Conservation (phyloP, 1,139 yeast genomes). For the Suhomyces atakaporum region DNA sequence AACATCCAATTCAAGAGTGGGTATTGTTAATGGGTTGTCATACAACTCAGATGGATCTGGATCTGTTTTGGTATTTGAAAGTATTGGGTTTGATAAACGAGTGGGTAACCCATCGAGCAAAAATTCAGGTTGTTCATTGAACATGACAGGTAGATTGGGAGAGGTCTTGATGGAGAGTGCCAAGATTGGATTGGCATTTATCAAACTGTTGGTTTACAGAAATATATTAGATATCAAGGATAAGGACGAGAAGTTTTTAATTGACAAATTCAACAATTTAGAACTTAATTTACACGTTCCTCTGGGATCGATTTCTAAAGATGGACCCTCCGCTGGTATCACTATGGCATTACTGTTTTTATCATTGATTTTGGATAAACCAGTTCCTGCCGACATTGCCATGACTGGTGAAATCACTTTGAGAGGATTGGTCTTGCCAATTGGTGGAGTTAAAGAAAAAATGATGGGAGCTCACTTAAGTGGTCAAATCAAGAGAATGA, state of each 20-base stretch:
- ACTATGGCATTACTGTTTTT: slow-evolving; percentile 83
- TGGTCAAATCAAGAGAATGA: slow-evolving; percentile 59
- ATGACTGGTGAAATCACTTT: slow-evolving; percentile 95
- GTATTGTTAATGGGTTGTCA: slow-evolving; percentile 89
- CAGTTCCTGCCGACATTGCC: slow-evolving; percentile 71
- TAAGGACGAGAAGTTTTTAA: slow-evolving; percentile 28
- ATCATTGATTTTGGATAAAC: slow-evolving; percentile 66
- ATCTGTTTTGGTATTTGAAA: slow-evolving; percentile 77
- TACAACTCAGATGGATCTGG: slow-evolving; percentile 90
- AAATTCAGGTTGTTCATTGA: slow-evolving; percentile 49
- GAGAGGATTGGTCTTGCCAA: slow-evolving; percentile 82
- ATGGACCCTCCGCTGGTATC: slow-evolving; percentile 93
- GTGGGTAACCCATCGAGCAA: slow-evolving; percentile 22
- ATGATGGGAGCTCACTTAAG: slow-evolving; percentile 81
- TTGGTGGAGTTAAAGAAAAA: slow-evolving; percentile 88
- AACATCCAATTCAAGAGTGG: slow-evolving; percentile 31
- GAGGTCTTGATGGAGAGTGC: slow-evolving; percentile 83
- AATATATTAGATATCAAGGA: slow-evolving; percentile 32
- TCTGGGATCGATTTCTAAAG: slow-evolving; percentile 84
- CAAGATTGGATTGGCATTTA: slow-evolving; percentile 74
- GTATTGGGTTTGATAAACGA: slow-evolving; percentile 54
- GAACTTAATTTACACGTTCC: slow-evolving; percentile 88
- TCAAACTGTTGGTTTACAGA: slow-evolving; percentile 57
- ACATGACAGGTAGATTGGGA: slow-evolving; percentile 82
- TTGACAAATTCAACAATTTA: slow-evolving; percentile 49